Percentiles rank a stretch among this genome's conserved stretches.
Evolutionary conservation across 192 early-diverging fungal species (phyloP).

Genomic region (Endogone sp.): DNA sequence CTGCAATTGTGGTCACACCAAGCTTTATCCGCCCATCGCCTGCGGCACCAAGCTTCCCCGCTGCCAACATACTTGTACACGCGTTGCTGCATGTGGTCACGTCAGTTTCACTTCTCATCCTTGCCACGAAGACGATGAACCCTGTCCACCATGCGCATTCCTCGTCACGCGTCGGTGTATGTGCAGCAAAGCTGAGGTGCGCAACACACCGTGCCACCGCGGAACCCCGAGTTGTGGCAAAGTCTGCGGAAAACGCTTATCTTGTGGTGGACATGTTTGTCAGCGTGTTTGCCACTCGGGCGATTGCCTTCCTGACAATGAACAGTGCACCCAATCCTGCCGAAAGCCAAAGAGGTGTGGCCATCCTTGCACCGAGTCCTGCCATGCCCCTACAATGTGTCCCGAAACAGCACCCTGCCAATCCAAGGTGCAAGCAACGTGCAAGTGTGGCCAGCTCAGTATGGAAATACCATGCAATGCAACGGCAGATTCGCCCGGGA

Average conservation of each 20-base stretch:
- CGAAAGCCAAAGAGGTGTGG: conserved; percentile 79
- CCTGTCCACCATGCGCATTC: conserved; percentile 89
- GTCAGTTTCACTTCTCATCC: conserved; percentile 61
- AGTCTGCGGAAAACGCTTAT: conserved; percentile 51
- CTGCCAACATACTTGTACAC: conserved; percentile 71
- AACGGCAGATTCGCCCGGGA: conserved; percentile 37
- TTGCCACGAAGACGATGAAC: conserved; percentile 82
- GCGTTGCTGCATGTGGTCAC: conserved; percentile 77
- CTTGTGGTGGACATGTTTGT: conserved; percentile 77
- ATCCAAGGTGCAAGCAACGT: conserved; percentile 51
- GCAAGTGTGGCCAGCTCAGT: conserved; percentile 71
- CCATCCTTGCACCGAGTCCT: conserved; percentile 69
- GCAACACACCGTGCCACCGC: conserved; percentile 81
- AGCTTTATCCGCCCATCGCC: conserved; percentile 77
- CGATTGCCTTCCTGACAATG: conserved; percentile 58
- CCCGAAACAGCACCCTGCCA: conserved; percentile 72
- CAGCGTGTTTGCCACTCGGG: conserved; percentile 78
- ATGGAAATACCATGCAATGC: conserved; percentile 67
- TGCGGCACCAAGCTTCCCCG: conserved; percentile 76
- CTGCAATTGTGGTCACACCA: conserved; percentile 84
- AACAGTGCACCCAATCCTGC: conserved; percentile 69
- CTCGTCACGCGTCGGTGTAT: conserved; percentile 69
- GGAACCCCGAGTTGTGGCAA: conserved; percentile 69
- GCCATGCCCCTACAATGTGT: conserved; percentile 77
- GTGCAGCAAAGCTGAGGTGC: conserved; percentile 76